Evolutionary conservation across 78 protist genomes (phyloP).

Genomic region (Ministeria vibrans): DNA sequence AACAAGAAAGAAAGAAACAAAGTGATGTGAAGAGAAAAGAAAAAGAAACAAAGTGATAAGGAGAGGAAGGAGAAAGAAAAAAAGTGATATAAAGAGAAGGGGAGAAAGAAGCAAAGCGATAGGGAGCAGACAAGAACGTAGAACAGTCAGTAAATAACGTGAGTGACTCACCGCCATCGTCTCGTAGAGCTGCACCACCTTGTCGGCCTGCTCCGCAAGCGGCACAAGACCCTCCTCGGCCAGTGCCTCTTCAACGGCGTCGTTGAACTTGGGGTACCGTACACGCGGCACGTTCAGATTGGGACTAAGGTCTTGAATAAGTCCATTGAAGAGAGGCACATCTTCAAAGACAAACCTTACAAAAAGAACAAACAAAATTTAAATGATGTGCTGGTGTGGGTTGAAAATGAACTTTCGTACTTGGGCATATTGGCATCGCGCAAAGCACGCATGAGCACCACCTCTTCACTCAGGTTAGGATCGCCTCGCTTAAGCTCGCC

Average conservation of each 20-base stretch:
- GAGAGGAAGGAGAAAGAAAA: too few species aligned
- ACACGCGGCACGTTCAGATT: constrained; percentile 43
- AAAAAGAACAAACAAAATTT: too few species aligned
- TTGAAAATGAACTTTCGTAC: too few species aligned
- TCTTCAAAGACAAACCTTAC: constrained; percentile 88
- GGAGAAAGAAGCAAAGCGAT: too few species aligned
- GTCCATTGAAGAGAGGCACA: constrained; percentile 82
- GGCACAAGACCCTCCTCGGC: neutral
- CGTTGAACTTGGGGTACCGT: constrained; percentile 36
- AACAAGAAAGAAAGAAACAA: too few species aligned
- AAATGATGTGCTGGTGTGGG: too few species aligned
- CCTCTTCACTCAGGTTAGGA: constrained; percentile 54
- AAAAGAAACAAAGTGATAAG: too few species aligned
- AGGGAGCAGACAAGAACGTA: too few species aligned
- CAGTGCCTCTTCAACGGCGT: constrained; percentile 28
- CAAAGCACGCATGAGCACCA: constrained; percentile 84
- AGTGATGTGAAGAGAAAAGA: too few species aligned
- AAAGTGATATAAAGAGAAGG: too few species aligned
- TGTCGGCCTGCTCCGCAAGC: constrained; percentile 57
- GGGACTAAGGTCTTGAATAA: constrained; percentile 77
- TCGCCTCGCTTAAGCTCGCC: constrained; percentile 78
- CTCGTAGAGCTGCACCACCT: constrained; percentile 84
- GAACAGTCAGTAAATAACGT: too few species aligned
- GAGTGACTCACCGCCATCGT: too few species aligned
- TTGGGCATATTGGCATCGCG: constrained; percentile 89